phyloP scores from a whole-genome alignment of 169 alveolate genomes.

The Plasmodium inui region DNA sequence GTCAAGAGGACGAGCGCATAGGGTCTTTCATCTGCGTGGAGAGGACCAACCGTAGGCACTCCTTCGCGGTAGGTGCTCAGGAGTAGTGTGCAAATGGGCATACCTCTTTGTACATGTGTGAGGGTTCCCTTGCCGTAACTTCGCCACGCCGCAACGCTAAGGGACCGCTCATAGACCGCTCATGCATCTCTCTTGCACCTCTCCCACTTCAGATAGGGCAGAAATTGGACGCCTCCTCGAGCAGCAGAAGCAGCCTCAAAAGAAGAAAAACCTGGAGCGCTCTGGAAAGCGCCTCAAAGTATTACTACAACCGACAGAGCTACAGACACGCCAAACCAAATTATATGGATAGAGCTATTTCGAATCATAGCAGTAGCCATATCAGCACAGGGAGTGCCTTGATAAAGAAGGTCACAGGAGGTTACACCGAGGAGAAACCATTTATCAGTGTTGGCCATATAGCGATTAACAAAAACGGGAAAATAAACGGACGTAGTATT shows the following conservation, averaged over 20 bases:
- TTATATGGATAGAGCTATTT: neutral
- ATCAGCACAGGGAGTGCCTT: neutral
- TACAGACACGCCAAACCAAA: neutral
- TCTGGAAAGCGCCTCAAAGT: neutral
- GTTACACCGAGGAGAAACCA: slow-evolving; percentile 8
- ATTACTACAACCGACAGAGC: neutral
- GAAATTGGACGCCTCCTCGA: neutral
- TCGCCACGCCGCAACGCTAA: neutral
- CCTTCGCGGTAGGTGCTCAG: slow-evolving; percentile 37
- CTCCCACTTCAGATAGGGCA: slow-evolving; percentile 30
- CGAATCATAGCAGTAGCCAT: neutral
- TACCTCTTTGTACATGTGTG: neutral
- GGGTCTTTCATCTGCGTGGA: slow-evolving; percentile 66
- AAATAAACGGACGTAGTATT: slow-evolving; percentile 1
- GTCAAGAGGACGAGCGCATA: slow-evolving; percentile 11
- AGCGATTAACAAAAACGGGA: neutral
- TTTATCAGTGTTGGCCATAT: slow-evolving; percentile 50
- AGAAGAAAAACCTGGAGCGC: slow-evolving; percentile 50
- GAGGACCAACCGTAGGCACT: slow-evolving; percentile 21
- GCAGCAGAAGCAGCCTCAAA: neutral
- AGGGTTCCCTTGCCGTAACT: neutral
- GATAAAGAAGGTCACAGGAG: neutral
- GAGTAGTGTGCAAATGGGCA: neutral
- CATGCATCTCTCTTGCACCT: no score
- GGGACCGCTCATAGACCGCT: neutral